Evolutionary conservation across 768 basidiomycete genomes (phyloP).

Genomic region (Daedalea quercina): DNA sequence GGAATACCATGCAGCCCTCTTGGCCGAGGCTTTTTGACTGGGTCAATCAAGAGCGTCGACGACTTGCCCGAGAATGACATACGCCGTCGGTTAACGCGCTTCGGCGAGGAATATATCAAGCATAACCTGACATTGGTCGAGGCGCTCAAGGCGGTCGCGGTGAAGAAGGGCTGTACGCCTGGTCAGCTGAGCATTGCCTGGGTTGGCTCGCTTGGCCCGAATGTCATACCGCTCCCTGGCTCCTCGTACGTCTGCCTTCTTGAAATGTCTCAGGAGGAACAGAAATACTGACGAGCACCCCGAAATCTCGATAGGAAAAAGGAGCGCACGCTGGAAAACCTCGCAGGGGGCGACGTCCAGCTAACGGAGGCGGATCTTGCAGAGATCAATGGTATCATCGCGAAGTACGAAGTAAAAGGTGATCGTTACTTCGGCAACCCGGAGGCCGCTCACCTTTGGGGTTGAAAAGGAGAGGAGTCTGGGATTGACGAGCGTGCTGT

Average conservation of each 20-base stretch:
- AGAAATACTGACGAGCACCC: too few species aligned
- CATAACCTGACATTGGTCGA: slow-evolving; percentile 35
- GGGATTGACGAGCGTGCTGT: too few species aligned
- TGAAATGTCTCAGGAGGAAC: too few species aligned
- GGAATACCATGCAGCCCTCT: slow-evolving; percentile 47
- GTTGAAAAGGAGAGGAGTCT: too few species aligned
- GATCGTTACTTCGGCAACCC: slow-evolving; percentile 26
- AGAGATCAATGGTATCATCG: slow-evolving; percentile 32
- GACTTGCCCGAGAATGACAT: slow-evolving; percentile 23
- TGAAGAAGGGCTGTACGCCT: slow-evolving; percentile 32
- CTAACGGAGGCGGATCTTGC: slow-evolving; percentile 25
- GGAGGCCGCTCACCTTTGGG: slow-evolving; percentile 25
- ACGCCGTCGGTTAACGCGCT: neutral
- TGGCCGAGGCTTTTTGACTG: slow-evolving; percentile 45
- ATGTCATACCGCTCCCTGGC: slow-evolving; percentile 42
- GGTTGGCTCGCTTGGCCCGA: slow-evolving; percentile 26
- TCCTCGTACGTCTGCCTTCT: slow-evolving; percentile 33
- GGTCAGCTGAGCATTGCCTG: slow-evolving; percentile 32
- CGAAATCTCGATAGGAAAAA: too few species aligned
- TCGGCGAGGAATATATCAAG: slow-evolving; percentile 15
- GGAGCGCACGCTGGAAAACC: slow-evolving; percentile 34
- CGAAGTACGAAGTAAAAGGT: slow-evolving; percentile 30
- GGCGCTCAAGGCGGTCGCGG: slow-evolving; percentile 29
- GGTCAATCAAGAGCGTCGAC: slow-evolving; percentile 33
- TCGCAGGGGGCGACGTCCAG: slow-evolving; percentile 30